phyloP scores from a whole-genome alignment of 371 early-diverging fungal species.

The Basidiobolus heterosporus region DNA sequence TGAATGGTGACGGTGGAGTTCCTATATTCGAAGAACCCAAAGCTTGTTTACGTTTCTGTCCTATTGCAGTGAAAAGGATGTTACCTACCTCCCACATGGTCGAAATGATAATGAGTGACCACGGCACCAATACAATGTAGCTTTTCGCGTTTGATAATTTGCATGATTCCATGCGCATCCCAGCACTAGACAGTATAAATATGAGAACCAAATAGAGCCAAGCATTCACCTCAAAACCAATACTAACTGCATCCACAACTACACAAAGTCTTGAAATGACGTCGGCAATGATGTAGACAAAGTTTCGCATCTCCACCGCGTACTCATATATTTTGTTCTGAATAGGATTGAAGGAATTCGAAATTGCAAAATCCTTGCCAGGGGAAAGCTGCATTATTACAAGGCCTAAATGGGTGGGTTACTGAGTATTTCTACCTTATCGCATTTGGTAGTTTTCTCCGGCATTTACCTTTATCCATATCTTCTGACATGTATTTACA shows the following conservation, averaged over 20 bases:
- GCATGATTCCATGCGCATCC: constrained; percentile 69
- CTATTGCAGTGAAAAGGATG: neutral
- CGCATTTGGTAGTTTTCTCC: neutral
- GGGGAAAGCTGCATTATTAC: constrained; percentile 45
- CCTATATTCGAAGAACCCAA: constrained; percentile 6
- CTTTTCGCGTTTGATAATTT: constrained; percentile 28
- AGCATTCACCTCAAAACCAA: neutral
- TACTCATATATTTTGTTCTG: constrained; percentile 54
- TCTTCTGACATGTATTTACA: constrained; percentile 37
- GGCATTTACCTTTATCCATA: constrained; percentile 20
- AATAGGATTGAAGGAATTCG: constrained; percentile 33
- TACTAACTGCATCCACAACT: constrained; percentile 55
- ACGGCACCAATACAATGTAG: constrained; percentile 51
- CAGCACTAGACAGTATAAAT: constrained; percentile 35
- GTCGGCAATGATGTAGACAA: constrained; percentile 60
- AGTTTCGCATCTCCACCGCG: constrained; percentile 68
- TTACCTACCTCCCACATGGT: constrained; percentile 43
- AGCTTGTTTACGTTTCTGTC: neutral
- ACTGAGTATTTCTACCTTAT: neutral
- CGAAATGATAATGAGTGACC: constrained; percentile 71
- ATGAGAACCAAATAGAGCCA: neutral
- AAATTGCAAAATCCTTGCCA: constrained; percentile 45
- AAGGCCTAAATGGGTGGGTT: constrained; percentile 17
- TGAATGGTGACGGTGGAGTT: constrained; percentile 65
- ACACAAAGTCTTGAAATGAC: constrained; percentile 39